phyloP scores from a whole-genome alignment of 257 asterid species.

The Pogostemon cablin region DNA sequence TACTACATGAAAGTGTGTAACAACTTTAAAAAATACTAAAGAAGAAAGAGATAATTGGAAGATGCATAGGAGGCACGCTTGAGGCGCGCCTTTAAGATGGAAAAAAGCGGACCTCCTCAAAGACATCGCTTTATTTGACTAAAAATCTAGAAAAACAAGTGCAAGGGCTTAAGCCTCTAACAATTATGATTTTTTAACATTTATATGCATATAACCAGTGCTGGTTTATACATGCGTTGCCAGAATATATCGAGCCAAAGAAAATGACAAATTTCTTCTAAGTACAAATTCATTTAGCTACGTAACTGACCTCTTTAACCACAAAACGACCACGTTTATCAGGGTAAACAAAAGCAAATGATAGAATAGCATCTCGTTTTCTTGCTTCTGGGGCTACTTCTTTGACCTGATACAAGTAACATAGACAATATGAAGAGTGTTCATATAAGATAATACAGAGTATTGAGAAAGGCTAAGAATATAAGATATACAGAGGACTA shows the following conservation, averaged over 20 bases:
- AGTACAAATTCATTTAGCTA: constrained; percentile 13
- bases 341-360: constrained; percentile 91
- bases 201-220: background rate
- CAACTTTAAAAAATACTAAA: no score
- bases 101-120: no score
- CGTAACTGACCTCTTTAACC: constrained; percentile 65
- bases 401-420: constrained; percentile 59
- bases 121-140: no score
- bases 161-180: no score
- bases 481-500: background rate
- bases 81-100: no score
- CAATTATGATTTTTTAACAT: no score
- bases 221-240: no score
- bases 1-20: no score
- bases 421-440: constrained; percentile 15
- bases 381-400: constrained; percentile 98
- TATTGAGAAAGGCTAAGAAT: background rate
- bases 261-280: background rate
- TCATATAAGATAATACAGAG: background rate
- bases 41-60: no score
- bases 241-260: no score
- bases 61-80: no score
- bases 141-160: no score
- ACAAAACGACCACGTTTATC: constrained; percentile 82
- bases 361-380: constrained; percentile 81